Conservation (phyloP, 73 alveolate genomes). For the Diophrys appendiculata region DNA sequence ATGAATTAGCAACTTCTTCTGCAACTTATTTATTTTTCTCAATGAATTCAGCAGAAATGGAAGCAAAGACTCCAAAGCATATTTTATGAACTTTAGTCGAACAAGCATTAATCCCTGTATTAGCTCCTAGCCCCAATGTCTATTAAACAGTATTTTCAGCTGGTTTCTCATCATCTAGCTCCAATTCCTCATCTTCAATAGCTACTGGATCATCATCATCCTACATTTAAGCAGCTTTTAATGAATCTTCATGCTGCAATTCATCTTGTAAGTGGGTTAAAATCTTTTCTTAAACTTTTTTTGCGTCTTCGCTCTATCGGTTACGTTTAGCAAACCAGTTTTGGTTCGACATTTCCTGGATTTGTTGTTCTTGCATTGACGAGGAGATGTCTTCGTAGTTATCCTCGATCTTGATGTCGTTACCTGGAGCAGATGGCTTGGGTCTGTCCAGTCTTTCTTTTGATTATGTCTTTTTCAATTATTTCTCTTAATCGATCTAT, state of each 20-base stretch:
- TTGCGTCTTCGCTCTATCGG: neutral
- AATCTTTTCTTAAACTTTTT: neutral
- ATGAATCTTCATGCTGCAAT: too few relatives aligned
- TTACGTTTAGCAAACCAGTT: too few relatives aligned
- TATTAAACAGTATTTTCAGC: slow-evolving; percentile 5
- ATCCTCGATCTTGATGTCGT: slow-evolving; percentile 61
- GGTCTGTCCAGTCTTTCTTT: neutral
- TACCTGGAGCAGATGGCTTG: slow-evolving; percentile 4
- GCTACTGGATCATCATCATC: neutral
- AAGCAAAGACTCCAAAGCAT: slow-evolving; percentile 64
- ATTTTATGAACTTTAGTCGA: slow-evolving; percentile 39
- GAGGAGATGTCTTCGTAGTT: slow-evolving; percentile 42
- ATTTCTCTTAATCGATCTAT: slow-evolving; percentile 21
- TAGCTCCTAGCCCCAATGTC: too few relatives aligned
- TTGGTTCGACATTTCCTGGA: too few relatives aligned
- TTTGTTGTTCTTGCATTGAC: too few relatives aligned
- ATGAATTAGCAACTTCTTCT: slow-evolving; percentile 36
- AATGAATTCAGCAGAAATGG: slow-evolving; percentile 44
- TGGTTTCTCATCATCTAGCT: slow-evolving; percentile 18
- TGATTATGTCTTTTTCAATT: neutral
- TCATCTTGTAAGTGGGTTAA: too few relatives aligned
- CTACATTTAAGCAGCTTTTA: too few relatives aligned
- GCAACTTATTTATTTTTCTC: slow-evolving; percentile 34
- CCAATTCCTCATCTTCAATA: slow-evolving; percentile 1
- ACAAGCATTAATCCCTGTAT: slow-evolving; percentile 17